These are phyloP conservation scores for Solanum hybrid DNA, from an alignment of 305 asterid genomes.

Conservation along the genomic window DNA sequence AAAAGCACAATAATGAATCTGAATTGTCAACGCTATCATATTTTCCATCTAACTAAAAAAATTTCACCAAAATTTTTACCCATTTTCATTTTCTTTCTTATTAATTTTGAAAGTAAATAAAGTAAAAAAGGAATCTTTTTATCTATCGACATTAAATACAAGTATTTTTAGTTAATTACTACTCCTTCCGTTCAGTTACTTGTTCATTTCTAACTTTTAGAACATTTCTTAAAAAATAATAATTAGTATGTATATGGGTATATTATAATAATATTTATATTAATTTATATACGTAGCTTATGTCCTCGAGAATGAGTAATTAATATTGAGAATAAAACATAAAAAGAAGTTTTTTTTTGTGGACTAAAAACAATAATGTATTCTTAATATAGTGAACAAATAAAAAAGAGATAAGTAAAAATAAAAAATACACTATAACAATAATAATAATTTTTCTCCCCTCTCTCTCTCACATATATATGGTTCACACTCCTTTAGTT, in stretches of 20 bases:
- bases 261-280: no score
- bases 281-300: no score
- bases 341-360: no score
- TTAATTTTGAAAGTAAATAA: background rate
- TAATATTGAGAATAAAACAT: background rate
- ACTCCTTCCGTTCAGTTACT: fast-evolving
- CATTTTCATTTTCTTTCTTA: background rate
- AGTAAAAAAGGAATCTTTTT: background rate
- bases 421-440: no score
- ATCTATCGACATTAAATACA: background rate
- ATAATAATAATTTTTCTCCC: background rate
- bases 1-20: background rate
- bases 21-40: background rate
- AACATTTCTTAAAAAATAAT: background rate
- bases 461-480: background rate
- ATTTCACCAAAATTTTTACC: background rate
- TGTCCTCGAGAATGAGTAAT: background rate
- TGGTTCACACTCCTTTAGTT: fast-evolving
- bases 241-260: background rate
- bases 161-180: background rate
- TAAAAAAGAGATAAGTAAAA: background rate
- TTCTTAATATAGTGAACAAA: no score
- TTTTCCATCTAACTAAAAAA: background rate
- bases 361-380: no score
- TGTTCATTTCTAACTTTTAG: background rate